Evolutionary conservation across 257 asterid species (phyloP).

Genomic region (Solanum stenotomum): DNA sequence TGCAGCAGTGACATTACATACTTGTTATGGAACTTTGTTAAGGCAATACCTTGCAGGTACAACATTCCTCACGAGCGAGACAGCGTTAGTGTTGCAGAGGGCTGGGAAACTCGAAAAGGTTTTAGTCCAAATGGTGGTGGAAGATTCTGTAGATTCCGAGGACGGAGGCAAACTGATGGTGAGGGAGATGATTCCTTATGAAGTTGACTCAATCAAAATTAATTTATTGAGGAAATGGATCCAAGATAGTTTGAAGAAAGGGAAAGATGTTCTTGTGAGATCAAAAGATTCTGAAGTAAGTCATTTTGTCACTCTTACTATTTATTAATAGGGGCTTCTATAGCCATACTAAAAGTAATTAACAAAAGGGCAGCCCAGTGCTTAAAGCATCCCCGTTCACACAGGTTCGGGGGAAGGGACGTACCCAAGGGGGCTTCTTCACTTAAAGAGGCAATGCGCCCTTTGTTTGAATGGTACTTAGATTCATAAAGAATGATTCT

Average conservation of each 20-base stretch:
- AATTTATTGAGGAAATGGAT: constrained; percentile 63
- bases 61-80: constrained; percentile 37
- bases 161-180: constrained; percentile 82
- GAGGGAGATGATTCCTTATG: constrained; percentile 83
- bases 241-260: constrained; percentile 65
- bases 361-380: not conserved
- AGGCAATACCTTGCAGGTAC: constrained; percentile 46
- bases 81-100: constrained; percentile 41
- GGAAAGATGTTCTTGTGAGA: constrained; percentile 52
- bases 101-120: constrained; percentile 81
- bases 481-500: not conserved
- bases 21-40: constrained; percentile 16
- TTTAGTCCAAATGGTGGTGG: constrained; percentile 70
- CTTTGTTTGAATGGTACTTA: not conserved
- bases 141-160: constrained; percentile 67
- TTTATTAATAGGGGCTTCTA: not conserved
- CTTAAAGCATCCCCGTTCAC: not conserved
- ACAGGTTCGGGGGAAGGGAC: not conserved
- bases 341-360: not conserved
- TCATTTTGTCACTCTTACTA: not conserved
- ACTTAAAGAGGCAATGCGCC: not conserved
- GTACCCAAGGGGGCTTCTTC: not conserved
- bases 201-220: constrained; percentile 53
- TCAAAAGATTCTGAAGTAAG: constrained; percentile 79
- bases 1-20: constrained; percentile 12